Percentiles rank a stretch among this genome's conserved stretches.
These are phyloP conservation scores for Leishmania martiniquensis DNA, from an alignment of 208 protist species.

Conservation along the genomic window DNA sequence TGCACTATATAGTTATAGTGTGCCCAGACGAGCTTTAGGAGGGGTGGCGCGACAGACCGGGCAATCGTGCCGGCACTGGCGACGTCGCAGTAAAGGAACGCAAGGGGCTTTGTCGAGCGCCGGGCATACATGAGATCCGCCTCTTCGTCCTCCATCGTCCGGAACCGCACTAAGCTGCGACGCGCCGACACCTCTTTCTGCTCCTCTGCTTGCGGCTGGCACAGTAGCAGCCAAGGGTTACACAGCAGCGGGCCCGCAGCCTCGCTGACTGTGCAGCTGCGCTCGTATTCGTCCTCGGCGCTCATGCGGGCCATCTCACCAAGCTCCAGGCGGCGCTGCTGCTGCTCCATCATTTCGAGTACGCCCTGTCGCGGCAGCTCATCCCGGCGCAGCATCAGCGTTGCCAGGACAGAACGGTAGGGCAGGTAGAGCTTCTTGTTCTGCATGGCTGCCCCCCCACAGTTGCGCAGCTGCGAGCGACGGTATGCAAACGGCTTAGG, in stretches of 20 bases:
- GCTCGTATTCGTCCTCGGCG: constrained; percentile 55
- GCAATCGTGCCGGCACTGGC: constrained; percentile 29
- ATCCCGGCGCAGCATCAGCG: constrained; percentile 35
- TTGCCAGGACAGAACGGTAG: constrained; percentile 43
- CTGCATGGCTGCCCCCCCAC: constrained; percentile 6
- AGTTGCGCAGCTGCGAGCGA: constrained; percentile 39
- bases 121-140: constrained; percentile 27
- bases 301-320: constrained; percentile 68
- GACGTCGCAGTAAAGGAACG: constrained; percentile 71
- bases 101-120: constrained; percentile 19
- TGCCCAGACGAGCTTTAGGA: constrained; percentile 45
- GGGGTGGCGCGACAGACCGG: constrained; percentile 12
- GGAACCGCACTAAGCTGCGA: constrained; percentile 24
- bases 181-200: constrained; percentile 8
- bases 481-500: constrained; percentile 76
- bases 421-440: constrained; percentile 19
- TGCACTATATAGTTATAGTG: constrained; percentile 85
- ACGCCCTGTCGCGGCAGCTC: constrained; percentile 61
- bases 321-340: constrained; percentile 53
- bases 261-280: constrained; percentile 15
- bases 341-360: constrained; percentile 60
- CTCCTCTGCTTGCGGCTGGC: constrained; percentile 34
- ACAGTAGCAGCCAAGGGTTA: constrained; percentile 60
- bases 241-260: constrained; percentile 24
- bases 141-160: constrained; percentile 29